Evolutionary conservation across 2,329 filamentous ascomycete species (phyloP), one percentile per base, ranked within the genome.

Genomic region (Aureobasidium leucospermi): DNA sequence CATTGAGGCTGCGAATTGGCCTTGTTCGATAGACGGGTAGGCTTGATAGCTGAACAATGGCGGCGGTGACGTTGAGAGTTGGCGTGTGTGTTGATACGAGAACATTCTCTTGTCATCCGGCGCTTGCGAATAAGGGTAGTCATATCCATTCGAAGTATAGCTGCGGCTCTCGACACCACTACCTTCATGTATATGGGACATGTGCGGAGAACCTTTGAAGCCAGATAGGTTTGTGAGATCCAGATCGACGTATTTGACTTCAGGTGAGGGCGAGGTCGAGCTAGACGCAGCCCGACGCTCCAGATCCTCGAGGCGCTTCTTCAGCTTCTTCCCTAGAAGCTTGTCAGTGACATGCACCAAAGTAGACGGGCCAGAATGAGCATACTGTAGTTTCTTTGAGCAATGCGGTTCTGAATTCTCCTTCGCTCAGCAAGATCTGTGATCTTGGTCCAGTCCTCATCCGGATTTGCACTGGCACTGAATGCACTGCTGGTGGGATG

Each of bases 361-460:
- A 11, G 31, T 42, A 19, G 6, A 11, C 28, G 43, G 46, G 49
- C 39, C 6, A 62, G 62, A 15, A 23, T 28, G 34, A 13, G 82
- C 86, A 73, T 80, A 96, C 91, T 91, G 79, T 96, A 96, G 79
- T 96, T 96, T 69, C 92, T 87, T 78, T 97, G 93, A 66, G 93
- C 93, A 81, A 97, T 96, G 67, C 93, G 86, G 78, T 97, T 97
- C 77, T 97, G 92, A 78, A 96, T 96, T 71, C 92, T 85, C 69
- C 92, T 82, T 70, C 94, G 86, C 78, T 97, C 93, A 55, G 92
- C 93, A 62, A 97, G 86, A 75, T 97, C 93, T 60, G 93, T 96
- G 73, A 97, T 96, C 84, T 96, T 96, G 71, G 93, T 96, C 93
- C 93, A 97, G 78, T 97, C 93, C 78, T 97, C 93, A 71, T 96